Evolutionary conservation across 108 stramenopile genomes (phyloP).

Genomic region (Parmales sp.): DNA sequence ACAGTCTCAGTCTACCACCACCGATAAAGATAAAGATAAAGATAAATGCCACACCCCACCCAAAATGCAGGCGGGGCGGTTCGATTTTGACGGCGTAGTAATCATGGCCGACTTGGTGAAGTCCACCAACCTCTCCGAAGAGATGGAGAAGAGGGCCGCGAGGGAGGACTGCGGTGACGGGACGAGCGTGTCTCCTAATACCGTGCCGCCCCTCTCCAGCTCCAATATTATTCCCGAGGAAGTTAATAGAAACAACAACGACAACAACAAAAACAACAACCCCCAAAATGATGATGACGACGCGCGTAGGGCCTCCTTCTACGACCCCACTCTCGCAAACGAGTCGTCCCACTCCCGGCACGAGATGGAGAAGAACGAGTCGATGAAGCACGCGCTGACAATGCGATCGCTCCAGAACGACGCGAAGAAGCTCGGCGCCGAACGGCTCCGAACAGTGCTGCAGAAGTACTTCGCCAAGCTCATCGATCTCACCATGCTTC

Average conservation of each 20-base stretch:
- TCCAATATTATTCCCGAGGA: no score
- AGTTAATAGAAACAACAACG: no score
- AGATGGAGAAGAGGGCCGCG: neutral
- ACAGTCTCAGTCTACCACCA: neutral
- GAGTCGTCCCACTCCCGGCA: neutral
- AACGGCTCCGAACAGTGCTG: neutral
- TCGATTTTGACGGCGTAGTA: neutral
- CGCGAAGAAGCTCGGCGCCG: neutral
- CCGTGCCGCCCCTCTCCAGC: no score
- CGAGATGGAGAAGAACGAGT: neutral
- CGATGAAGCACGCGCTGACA: neutral
- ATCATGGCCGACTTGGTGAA: constrained; percentile 2
- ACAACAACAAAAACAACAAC: no score
- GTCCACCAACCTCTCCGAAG: neutral
- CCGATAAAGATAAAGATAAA: neutral
- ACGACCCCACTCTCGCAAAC: no score
- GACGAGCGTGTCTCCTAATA: no score
- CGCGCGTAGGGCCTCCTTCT: no score
- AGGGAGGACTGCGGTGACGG: neutral
- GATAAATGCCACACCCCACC: no score
- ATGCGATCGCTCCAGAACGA: neutral
- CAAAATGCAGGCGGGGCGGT: no score
- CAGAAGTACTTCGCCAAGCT: neutral
- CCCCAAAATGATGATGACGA: no score
- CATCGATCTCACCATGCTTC: neutral